Conservation (phyloP, 2,329 filamentous ascomycete species). For the Arthrocladium fulminans region DNA sequence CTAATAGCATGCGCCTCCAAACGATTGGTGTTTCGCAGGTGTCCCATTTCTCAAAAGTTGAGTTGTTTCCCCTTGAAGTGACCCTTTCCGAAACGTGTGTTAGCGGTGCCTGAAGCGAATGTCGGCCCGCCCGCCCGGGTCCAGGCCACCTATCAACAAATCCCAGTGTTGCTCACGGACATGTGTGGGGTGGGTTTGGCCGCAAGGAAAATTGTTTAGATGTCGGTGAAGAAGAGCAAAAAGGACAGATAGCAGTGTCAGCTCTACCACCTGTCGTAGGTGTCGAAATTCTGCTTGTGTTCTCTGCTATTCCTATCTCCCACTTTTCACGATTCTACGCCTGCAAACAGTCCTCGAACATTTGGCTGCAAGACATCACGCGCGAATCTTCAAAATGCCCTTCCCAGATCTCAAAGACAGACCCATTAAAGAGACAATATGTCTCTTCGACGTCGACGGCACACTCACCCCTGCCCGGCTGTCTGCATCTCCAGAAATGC, state of each 20-base stretch:
- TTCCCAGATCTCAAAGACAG: constrained; percentile 74
- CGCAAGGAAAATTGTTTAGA: not conserved
- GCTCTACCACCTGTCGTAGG: not conserved
- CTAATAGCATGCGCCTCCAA: no score
- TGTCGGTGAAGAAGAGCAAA: constrained; percentile 3
- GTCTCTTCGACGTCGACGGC: constrained; percentile 91
- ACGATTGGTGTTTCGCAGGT: no score
- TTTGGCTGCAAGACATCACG: not conserved
- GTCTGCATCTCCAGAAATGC: constrained; percentile 70
- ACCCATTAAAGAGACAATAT: constrained; percentile 84
- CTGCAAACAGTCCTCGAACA: not conserved
- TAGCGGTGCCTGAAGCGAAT: not conserved
- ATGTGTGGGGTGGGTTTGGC: not conserved
- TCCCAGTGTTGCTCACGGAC: not conserved
- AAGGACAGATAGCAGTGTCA: constrained; percentile 1
- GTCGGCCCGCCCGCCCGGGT: constrained; percentile 3
- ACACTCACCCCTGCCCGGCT: constrained; percentile 79
- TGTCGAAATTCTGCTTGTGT: not conserved
- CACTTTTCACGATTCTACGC: not conserved
- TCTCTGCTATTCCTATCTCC: not conserved
- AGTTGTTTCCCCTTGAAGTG: no score
- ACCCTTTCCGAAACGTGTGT: not conserved
- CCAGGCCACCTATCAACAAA: not conserved
- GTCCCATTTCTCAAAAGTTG: no score
- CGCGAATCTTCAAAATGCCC: constrained; percentile 1